These are phyloP conservation scores for Annulohypoxylon stygium DNA, from an alignment of 495 filamentous ascomycete genomes.

Conservation along the genomic window DNA sequence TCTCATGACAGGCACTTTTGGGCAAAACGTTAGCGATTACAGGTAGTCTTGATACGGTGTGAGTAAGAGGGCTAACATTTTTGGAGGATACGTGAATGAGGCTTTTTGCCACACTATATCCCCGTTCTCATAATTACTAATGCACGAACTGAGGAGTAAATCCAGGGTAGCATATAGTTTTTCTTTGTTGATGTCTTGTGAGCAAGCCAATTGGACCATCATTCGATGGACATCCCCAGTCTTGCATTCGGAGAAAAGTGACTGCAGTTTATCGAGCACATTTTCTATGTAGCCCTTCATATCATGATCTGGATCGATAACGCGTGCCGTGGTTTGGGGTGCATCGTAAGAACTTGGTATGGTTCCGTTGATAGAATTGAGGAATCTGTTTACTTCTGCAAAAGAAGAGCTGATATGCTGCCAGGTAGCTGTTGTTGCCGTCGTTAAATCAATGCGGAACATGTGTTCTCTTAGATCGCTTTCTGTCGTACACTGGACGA, in stretches of 20 bases:
- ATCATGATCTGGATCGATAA: neutral
- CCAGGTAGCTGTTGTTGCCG: too few species aligned
- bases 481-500: too few species aligned
- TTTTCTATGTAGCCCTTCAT: neutral
- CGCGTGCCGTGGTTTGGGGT: neutral
- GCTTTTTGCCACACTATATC: neutral
- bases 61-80: neutral
- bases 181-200: neutral
- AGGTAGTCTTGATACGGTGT: too few species aligned
- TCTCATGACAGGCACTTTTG: neutral
- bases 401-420: too few species aligned
- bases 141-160: slow-evolving; percentile 1
- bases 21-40: neutral
- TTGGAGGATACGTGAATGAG: neutral
- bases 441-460: too few species aligned
- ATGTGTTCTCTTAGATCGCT: too few species aligned
- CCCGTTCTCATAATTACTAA: neutral
- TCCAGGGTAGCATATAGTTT: neutral
- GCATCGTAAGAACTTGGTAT: neutral
- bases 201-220: neutral
- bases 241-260: slow-evolving; percentile 1
- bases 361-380: neutral
- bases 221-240: neutral
- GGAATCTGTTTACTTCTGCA: neutral
- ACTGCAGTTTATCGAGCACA: neutral